Conservation (phyloP, 306 rosid species). For the Vigna unguiculata region DNA sequence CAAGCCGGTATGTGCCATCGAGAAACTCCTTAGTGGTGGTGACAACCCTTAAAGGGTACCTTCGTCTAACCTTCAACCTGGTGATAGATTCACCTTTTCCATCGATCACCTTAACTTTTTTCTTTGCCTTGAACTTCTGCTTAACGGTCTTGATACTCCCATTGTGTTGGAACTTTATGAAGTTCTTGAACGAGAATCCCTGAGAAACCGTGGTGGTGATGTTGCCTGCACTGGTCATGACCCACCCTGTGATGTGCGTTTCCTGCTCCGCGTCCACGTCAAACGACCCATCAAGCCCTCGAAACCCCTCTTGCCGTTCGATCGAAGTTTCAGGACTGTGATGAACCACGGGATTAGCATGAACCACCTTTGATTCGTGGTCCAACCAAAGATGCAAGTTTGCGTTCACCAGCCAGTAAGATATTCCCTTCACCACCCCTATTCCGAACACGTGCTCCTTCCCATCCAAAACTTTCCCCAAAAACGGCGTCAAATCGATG, state of each 20-base stretch:
- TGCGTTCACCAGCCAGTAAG: conserved; percentile 84
- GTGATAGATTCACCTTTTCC: conserved; percentile 43
- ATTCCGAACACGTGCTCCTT: conserved; percentile 64
- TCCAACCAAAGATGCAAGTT: conserved; percentile 90
- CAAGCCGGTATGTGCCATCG: conserved; percentile 46
- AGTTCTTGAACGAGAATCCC: conserved; percentile 50
- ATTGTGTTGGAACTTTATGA: conserved; percentile 45
- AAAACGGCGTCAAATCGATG: conserved; percentile 74
- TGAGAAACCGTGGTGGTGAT: conserved; percentile 56
- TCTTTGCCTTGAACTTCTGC: conserved; percentile 57
- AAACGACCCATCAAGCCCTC: conserved; percentile 71
- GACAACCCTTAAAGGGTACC: conserved; percentile 55
- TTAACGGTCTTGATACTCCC: conserved; percentile 65
- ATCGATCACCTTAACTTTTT: conserved; percentile 44
- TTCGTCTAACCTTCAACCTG: conserved; percentile 42
- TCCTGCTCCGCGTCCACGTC: conserved; percentile 60
- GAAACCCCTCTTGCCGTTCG: conserved; percentile 52
- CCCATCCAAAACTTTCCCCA: conserved; percentile 69
- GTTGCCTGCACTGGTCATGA: conserved; percentile 70
- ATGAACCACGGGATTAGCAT: conserved; percentile 24
- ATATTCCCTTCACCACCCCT: conserved; percentile 68
- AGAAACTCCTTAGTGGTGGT: conserved; percentile 42
- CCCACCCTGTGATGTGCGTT: conserved; percentile 64
- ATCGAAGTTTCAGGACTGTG: conserved; percentile 50
- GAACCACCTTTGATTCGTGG: conserved; percentile 47